A percentile compares a stretch with the other conserved stretches of the same genome.
Conservation (phyloP, 2,329 filamentous ascomycete genomes). For the Penicillium paneum region DNA sequence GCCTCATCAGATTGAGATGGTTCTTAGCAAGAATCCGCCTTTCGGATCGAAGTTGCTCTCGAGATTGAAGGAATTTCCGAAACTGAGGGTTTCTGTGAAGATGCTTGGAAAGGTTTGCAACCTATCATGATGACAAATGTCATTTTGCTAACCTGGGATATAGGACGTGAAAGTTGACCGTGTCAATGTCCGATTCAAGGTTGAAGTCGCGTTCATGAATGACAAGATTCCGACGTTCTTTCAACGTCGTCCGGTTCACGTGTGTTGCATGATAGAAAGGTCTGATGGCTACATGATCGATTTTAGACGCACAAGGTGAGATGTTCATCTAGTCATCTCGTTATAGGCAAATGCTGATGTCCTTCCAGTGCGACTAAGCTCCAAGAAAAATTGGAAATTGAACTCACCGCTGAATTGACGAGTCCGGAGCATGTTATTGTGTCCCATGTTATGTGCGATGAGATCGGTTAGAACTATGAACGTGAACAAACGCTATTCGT, state of each 20-base stretch:
- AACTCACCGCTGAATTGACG: conserved; percentile 57
- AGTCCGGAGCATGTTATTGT: conserved; percentile 57
- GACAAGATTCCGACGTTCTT: conserved; percentile 59
- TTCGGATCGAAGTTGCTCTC: conserved; percentile 71
- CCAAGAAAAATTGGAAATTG: conserved; percentile 58
- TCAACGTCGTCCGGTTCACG: conserved; percentile 60
- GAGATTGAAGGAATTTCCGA: conserved; percentile 68
- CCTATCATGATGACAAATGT: conserved; percentile 29
- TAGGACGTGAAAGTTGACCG: conserved; percentile 37
- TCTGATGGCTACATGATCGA: conserved; percentile 67
- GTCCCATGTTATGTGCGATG: conserved; percentile 77
- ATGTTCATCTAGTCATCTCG: not conserved
- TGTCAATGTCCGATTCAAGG: conserved; percentile 61
- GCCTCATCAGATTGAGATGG: conserved; percentile 69
- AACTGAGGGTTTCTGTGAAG: conserved; percentile 55
- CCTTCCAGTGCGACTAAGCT: conserved; percentile 60
- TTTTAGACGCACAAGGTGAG: conserved; percentile 60
- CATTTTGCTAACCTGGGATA: conserved; percentile 8
- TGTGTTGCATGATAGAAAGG: conserved; percentile 72
- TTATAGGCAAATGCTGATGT: conserved; percentile 17
- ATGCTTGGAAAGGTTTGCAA: conserved; percentile 46
- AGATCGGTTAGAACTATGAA: conserved; percentile 57
- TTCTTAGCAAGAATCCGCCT: conserved; percentile 75
- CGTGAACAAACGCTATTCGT: not conserved
- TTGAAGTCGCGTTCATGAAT: conserved; percentile 70